Base-by-base conservation (phyloP, 2,329 filamentous ascomycete species). In the Pyrenophora teres region DNA sequence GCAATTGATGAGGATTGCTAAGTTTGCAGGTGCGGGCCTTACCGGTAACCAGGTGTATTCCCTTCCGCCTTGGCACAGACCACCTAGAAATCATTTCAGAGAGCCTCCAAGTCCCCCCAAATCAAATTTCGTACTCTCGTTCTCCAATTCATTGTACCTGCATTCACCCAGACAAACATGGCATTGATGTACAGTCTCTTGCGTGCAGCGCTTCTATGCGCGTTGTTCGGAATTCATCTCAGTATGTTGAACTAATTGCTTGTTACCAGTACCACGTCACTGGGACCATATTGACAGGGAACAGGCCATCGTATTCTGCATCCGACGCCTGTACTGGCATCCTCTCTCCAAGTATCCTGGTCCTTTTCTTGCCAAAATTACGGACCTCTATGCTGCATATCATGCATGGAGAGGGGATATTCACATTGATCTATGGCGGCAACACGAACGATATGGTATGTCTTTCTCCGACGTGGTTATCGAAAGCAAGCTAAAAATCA, bases 291-390 rank as follows among this genome's bases (percentile, higher is more conserved):
- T 40, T 40, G 37, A 40, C 37, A 40, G 21, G 21, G 37, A 40
- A 40, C 8, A 40, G 37, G 19, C 19, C n/a, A 40, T 40, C 9
- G 37, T 40, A 40, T 40, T 40, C 6, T 40, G 37, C 37, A 40
- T 40, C 13, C 37, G 37, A 40, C 37, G 37, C 21, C 9, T 51
- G 48, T 30, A 30, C 27, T 30, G 27, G 15, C 59, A 62, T 42
- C 56, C 59, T 4, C 36, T 50, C 4, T 41, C 58, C 27, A 49
- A 46, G 6, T 56, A 60, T 32, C 59, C 59, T 6, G 59, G 59
- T 5, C 59, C 59, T 4, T 56, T 52, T 16, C 48, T 57, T 7
- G 56, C 51, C 2, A 54, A 52, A 21, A 27, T 54, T 18, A 59
- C 56, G 8, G 32, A 50, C 30, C 18, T 43, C 1, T 58, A 57